Evolutionary conservation across 208 protist species (phyloP).

Genomic region (Trypanosoma congolense): DNA sequence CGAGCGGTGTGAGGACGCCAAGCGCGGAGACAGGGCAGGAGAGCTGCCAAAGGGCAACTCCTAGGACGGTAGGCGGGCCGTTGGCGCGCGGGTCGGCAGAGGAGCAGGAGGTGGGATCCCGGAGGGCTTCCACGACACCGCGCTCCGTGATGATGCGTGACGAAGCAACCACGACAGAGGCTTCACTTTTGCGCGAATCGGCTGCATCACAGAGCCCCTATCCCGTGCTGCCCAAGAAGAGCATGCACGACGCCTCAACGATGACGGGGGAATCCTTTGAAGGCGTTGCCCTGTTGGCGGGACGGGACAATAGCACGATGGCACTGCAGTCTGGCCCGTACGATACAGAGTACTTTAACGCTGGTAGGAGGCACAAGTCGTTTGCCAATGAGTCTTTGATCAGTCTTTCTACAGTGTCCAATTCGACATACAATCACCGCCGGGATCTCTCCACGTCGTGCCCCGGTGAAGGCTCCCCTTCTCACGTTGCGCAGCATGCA

Average conservation of each 20-base stretch:
- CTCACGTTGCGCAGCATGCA: too few relatives aligned
- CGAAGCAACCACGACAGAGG: too few relatives aligned
- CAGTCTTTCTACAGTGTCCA: slow-evolving; percentile 2
- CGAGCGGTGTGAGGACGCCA: neutral
- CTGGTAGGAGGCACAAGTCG: neutral
- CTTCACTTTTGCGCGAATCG: too few relatives aligned
- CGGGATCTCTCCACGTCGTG: neutral
- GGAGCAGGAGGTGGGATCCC: too few relatives aligned
- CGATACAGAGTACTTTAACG: neutral
- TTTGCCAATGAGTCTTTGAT: slow-evolving; percentile 1
- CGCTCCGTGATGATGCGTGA: too few relatives aligned
- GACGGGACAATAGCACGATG: neutral
- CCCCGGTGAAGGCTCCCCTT: too few relatives aligned
- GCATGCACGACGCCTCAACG: neutral
- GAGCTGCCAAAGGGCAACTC: too few relatives aligned
- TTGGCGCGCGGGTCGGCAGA: too few relatives aligned
- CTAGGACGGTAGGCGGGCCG: too few relatives aligned
- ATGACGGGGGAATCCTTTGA: neutral
- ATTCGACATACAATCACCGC: neutral
- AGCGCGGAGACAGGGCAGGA: neutral
- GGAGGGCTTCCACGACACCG: too few relatives aligned
- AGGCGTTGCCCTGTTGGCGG: neutral
- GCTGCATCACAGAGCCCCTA: too few relatives aligned
- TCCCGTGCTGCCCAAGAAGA: too few relatives aligned
- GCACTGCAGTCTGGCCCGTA: neutral